phyloP scores from a whole-genome alignment of 441 rosid species.

The Biscutella laevigata region DNA sequence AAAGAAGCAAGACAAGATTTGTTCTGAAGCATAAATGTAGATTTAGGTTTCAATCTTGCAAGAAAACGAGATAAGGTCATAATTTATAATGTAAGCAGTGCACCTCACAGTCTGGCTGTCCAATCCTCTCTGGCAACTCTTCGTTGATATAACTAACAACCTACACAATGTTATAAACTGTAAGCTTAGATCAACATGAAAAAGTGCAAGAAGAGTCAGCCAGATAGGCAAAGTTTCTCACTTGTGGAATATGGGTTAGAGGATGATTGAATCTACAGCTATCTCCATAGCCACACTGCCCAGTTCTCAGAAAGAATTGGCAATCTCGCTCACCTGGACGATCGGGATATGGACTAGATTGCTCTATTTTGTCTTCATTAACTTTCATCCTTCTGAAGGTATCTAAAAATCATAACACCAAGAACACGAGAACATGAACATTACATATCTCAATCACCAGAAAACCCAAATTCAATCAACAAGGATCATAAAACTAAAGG shows the following conservation, averaged over 20 bases:
- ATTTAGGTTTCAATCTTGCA: neutral
- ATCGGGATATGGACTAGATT: conserved; percentile 56
- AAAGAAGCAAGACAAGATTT: neutral
- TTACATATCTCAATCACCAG: neutral
- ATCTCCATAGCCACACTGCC: conserved; percentile 69
- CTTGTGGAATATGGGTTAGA: conserved; percentile 53
- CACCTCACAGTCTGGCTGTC: conserved; percentile 81
- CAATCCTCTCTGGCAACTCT: conserved; percentile 61
- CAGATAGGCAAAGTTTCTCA: neutral
- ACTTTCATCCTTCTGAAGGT: conserved; percentile 36
- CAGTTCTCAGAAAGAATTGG: conserved; percentile 65
- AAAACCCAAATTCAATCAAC: neutral
- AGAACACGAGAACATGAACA: conserved; percentile 14
- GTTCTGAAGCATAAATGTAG: neutral
- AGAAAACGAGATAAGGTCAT: neutral
- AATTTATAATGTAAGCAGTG: conserved; percentile 11
- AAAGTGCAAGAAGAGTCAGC: neutral
- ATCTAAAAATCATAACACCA: conserved; percentile 20
- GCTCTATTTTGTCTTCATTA: conserved; percentile 33
- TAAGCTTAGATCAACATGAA: neutral
- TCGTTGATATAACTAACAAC: conserved; percentile 41
- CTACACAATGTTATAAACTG: conserved; percentile 26
- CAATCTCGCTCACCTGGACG: conserved; percentile 85
- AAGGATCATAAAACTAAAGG: neutral
- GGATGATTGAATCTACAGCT: conserved; percentile 82